A percentile compares a stretch with the other conserved stretches of the same genome.
Conservation (phyloP, 192 early-diverging fungal species). For the Gamsiella multidivaricata region DNA sequence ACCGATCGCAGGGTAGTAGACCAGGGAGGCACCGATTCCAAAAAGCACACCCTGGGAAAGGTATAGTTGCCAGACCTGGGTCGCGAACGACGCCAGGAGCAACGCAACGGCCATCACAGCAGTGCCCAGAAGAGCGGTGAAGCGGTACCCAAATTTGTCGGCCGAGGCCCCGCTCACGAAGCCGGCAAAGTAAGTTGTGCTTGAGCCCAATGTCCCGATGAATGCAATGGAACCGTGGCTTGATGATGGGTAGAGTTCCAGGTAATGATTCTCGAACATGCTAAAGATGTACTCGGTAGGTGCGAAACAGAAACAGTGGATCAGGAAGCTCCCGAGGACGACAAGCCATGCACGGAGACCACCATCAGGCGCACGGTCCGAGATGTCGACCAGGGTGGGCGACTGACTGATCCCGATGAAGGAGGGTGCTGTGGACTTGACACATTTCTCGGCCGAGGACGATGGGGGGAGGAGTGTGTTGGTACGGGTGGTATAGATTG, state of each 20-base stretch:
- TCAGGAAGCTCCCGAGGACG: constrained; percentile 56
- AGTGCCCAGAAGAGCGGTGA: constrained; percentile 61
- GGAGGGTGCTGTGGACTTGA: constrained; percentile 30
- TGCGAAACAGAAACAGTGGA: constrained; percentile 53
- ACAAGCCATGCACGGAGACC: constrained; percentile 59
- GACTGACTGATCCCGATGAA: constrained; percentile 33
- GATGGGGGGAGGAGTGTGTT: constrained; percentile 2
- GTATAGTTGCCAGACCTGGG: constrained; percentile 76
- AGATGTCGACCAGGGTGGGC: constrained; percentile 45
- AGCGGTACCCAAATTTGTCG: constrained; percentile 61
- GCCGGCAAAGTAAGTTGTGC: constrained; percentile 32
- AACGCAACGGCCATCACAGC: constrained; percentile 55
- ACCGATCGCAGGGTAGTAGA: constrained; percentile 73
- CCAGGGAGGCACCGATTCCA: constrained; percentile 74
- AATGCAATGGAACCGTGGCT: constrained; percentile 50
- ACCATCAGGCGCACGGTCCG: constrained; percentile 55
- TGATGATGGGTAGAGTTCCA: constrained; percentile 43
- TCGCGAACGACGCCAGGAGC: constrained; percentile 60
- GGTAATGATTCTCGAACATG: constrained; percentile 56
- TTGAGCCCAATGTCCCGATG: constrained; percentile 42
- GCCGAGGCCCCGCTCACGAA: constrained; percentile 44
- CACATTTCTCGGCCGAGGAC: constrained; percentile 16
- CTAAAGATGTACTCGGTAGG: constrained; percentile 59
- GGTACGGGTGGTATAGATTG: constrained; percentile 20
- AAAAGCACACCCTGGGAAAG: constrained; percentile 80